Conservation (phyloP, 257 asterid genomes). For the Scutellaria baicalensis region DNA sequence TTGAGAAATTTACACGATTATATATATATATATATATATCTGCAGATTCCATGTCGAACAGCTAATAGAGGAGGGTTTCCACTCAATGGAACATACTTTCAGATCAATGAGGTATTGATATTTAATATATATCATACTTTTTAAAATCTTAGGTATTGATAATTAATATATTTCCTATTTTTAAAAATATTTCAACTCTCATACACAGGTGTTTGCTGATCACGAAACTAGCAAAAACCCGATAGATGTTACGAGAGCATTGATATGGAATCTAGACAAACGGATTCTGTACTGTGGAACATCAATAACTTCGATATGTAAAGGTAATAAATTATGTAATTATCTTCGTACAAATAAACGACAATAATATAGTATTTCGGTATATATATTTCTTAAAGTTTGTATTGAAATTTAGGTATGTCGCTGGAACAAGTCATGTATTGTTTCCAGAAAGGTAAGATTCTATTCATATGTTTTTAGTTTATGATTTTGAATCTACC, state of each 20-base stretch:
- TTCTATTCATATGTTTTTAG: neutral
- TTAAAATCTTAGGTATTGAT: no score
- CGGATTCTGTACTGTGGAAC: conserved; percentile 43
- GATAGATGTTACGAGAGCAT: conserved; percentile 29
- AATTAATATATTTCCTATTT: no score
- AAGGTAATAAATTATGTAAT: conserved; percentile 32
- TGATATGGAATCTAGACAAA: conserved; percentile 24
- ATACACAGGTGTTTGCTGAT: conserved; percentile 81
- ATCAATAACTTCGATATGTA: conserved; percentile 33
- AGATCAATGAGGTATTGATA: conserved; percentile 53
- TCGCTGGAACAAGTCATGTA: neutral
- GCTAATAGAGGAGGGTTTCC: conserved; percentile 62
- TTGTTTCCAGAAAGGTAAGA: conserved; percentile 19
- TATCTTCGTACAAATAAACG: no score
- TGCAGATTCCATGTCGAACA: conserved; percentile 61
- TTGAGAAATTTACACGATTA: neutral
- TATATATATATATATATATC: neutral
- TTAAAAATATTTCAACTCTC: no score
- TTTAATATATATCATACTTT: no score
- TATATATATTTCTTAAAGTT: neutral
- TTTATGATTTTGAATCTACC: no score
- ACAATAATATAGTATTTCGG: no score
- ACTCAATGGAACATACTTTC: conserved; percentile 78
- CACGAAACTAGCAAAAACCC: conserved; percentile 41
- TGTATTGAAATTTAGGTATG: conserved; percentile 26